A percentile compares a stretch with the other conserved stretches of the same genome.
These are phyloP conservation scores for Herpetomonas tarakana DNA, from an alignment of 208 protist genomes.

Conservation along the genomic window DNA sequence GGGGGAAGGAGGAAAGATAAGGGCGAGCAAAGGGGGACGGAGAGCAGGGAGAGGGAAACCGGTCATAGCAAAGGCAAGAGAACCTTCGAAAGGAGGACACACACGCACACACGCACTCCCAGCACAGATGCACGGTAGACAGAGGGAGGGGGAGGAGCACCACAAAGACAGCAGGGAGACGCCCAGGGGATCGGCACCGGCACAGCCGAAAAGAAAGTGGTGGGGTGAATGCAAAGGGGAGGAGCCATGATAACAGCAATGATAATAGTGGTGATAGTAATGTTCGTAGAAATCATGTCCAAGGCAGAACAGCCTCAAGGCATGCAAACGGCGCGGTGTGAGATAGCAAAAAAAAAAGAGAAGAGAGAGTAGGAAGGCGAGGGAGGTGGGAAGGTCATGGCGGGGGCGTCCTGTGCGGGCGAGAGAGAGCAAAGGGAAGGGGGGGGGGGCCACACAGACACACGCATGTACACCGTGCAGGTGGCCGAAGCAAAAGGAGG, in stretches of 20 bases:
- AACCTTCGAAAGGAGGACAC: background rate
- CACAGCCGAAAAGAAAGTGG: too few species aligned
- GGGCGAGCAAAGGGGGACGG: too few species aligned
- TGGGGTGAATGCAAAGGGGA: too few species aligned
- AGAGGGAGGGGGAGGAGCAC: constrained; percentile 1
- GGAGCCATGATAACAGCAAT: constrained; percentile 2
- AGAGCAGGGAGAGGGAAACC: background rate
- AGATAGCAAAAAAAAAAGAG: constrained; percentile 9
- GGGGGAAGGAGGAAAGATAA: too few species aligned
- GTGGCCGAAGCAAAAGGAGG: too few species aligned
- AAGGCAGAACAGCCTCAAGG: background rate
- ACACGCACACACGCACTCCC: constrained; percentile 1
- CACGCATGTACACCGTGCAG: background rate
- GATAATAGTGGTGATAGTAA: background rate
- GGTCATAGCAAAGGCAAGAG: background rate
- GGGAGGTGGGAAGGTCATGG: constrained; percentile 1
- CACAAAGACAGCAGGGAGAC: too few species aligned
- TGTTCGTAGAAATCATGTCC: background rate
- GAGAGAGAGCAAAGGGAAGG: background rate
- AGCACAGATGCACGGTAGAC: background rate
- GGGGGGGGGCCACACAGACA: background rate
- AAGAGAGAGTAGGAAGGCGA: constrained; percentile 1
- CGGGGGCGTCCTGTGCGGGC: constrained; percentile 1
- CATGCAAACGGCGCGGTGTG: background rate
- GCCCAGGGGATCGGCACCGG: too few species aligned